Evolutionary conservation across 2,329 filamentous ascomycete species (phyloP), one percentile per base, ranked within the genome.

Genomic region (Trichoderma semiorbis): DNA sequence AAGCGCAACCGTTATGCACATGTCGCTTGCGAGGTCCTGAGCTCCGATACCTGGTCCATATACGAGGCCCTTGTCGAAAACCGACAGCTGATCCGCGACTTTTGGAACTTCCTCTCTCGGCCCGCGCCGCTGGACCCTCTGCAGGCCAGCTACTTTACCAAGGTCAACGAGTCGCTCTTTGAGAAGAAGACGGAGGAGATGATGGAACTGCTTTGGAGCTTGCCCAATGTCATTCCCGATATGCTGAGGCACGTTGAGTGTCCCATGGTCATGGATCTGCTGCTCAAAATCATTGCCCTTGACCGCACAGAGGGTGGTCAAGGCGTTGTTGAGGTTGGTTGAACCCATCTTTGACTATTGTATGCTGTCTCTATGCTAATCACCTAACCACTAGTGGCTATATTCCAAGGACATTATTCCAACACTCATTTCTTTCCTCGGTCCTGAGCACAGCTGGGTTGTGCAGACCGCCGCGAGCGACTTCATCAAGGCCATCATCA

Each of bases 171-270:
- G 83, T 93, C 94, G n/a, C 84, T 99, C 24, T 92, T 99, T 70
- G 96, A 98, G 81, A 97, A 96, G 83, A 98, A 98, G 87, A 98
- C 97, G 7, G 93, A 97, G 78, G 95, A 98, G 75, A 99, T 98
- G 95, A 86, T 98, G 75, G 90, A 91, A 21, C 90, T 99, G 73
- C 90, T 99, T 81, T 97, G 94, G 80, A 91, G 90, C 2, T 84
- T 97, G 63, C 92, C 96, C 39, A 89, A 91, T 68, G 92, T 96
- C 53, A 90, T 99, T 26, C 87, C 93, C 14, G 91, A 94, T 74
- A 92, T 99, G 84, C 87, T 99, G 71, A 92, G 92, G 77, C 96
- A 99, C 80, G 94, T 99, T 39, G 96, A 99, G 80, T 97, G 94
- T 76, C 95, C 96, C 0, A 97, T 98, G 92, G 91, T 99, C 50